Evolutionary conservation across 2,329 filamentous ascomycete species (phyloP).

Genomic region (Hirsutella rhossiliensis): DNA sequence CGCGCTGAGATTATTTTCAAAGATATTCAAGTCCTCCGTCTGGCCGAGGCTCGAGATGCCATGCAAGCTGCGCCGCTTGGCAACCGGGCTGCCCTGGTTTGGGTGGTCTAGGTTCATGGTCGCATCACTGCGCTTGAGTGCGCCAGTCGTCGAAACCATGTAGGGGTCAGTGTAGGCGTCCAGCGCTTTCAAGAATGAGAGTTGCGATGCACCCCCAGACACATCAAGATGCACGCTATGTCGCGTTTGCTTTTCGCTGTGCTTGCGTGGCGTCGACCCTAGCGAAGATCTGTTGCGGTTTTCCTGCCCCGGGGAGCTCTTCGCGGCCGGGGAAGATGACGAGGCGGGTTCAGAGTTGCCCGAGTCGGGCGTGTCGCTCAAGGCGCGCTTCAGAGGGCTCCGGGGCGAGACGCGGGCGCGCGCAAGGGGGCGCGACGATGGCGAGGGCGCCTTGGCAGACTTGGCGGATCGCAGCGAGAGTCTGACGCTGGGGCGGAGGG

Average conservation of each 20-base stretch:
- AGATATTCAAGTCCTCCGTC: constrained; percentile 57
- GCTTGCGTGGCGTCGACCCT: constrained; percentile 10
- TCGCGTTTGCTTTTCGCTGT: constrained; percentile 33
- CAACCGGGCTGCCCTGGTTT: constrained; percentile 70
- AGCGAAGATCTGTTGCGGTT: constrained; percentile 28
- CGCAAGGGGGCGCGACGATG: constrained; percentile 38
- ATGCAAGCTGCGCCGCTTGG: constrained; percentile 82
- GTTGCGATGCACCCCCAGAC: constrained; percentile 35
- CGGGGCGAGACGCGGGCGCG: constrained; percentile 62
- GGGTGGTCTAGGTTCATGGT: constrained; percentile 78
- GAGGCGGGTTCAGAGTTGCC: constrained; percentile 49
- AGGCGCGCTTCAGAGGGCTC: constrained; percentile 68
- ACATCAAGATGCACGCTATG: constrained; percentile 47
- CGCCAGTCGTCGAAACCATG: constrained; percentile 46
- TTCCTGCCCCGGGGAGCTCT: constrained; percentile 28
- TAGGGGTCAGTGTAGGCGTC: constrained; percentile 26
- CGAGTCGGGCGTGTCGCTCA: constrained; percentile 58
- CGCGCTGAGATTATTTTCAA: constrained; percentile 45
- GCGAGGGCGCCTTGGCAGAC: constrained; percentile 41
- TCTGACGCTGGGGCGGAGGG: constrained; percentile 54
- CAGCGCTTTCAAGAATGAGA: constrained; percentile 36
- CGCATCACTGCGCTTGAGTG: constrained; percentile 83
- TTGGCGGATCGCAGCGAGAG: constrained; percentile 53
- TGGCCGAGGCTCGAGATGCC: constrained; percentile 51
- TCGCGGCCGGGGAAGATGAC: constrained; percentile 23